These are phyloP conservation scores for Phanerochaete sordida DNA, from an alignment of 768 basidiomycete species.

Conservation along the genomic window DNA sequence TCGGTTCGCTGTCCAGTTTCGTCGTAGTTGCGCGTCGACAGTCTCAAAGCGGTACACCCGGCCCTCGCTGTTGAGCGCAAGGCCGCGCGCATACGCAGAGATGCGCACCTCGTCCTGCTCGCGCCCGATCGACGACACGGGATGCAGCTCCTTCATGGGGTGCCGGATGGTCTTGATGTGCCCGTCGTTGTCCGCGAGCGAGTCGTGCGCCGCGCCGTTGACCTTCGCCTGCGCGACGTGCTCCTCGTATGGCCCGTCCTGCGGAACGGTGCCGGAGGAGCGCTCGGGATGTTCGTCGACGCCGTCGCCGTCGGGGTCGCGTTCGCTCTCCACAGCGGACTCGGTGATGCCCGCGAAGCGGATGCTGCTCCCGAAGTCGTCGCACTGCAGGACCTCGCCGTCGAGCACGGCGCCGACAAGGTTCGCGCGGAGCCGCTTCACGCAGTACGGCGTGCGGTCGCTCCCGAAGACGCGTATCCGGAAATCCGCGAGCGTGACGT, in stretches of 20 bases:
- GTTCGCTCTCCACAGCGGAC: conserved; percentile 10
- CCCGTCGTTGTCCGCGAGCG: not conserved
- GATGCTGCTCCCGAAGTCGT: conserved; percentile 33
- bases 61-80: conserved; percentile 34
- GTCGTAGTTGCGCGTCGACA: conserved; percentile 36
- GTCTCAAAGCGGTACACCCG: conserved; percentile 39
- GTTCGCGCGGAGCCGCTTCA: conserved; percentile 33
- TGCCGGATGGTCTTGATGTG: not conserved
- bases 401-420: conserved; percentile 35
- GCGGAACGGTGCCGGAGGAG: not conserved
- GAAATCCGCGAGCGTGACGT: conserved; percentile 34
- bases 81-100: conserved; percentile 26
- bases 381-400: conserved; percentile 37
- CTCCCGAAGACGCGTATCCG: conserved; percentile 32
- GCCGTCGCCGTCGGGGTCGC: conserved; percentile 8
- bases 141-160: not conserved
- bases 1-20: conserved; percentile 32
- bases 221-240: not conserved
- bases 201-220: not conserved
- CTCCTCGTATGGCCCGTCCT: conserved; percentile 8
- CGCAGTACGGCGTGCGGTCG: conserved; percentile 33
- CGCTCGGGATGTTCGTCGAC: not conserved
- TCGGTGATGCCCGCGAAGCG: conserved; percentile 25
- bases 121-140: conserved; percentile 3
- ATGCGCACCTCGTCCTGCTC: conserved; percentile 32